Conservation (phyloP, 2,329 filamentous ascomycete genomes). For the Aureobasidium leucospermi region DNA sequence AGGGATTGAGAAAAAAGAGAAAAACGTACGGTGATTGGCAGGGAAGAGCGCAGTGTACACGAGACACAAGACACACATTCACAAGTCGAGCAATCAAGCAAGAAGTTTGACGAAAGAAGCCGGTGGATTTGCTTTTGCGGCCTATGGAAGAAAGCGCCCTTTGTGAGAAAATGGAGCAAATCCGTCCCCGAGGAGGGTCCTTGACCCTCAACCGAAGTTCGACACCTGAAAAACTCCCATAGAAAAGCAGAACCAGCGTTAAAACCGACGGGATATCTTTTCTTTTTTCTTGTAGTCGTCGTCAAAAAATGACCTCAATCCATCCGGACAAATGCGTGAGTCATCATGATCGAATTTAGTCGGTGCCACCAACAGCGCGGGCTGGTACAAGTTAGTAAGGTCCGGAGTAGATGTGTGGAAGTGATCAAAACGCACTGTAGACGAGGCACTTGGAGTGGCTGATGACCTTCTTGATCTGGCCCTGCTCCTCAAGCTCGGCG, state of each 20-base stretch:
- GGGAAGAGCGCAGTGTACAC: constrained; percentile 7
- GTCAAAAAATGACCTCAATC: constrained; percentile 12
- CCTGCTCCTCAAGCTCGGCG: constrained; percentile 92
- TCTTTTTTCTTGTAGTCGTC: constrained; percentile 10
- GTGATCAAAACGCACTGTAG: constrained; percentile 64
- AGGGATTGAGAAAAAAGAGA: neutral
- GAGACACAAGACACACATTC: constrained; percentile 8
- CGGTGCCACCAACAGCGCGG: constrained; percentile 21
- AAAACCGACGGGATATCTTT: constrained; percentile 6
- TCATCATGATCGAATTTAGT: constrained; percentile 17
- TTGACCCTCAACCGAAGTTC: constrained; percentile 6
- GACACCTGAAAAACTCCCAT: constrained; percentile 13
- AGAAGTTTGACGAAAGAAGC: constrained; percentile 12
- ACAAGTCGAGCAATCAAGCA: neutral
- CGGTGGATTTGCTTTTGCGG: constrained; percentile 11
- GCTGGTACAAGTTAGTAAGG: constrained; percentile 16
- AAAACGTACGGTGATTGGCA: constrained; percentile 76
- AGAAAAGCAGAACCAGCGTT: constrained; percentile 7
- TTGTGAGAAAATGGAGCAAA: neutral
- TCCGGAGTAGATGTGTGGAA: neutral
- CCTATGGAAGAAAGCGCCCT: constrained; percentile 11
- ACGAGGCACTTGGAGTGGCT: constrained; percentile 96
- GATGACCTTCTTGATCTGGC: constrained; percentile 96
- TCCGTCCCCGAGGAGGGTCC: neutral
- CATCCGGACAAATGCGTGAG: constrained; percentile 8